These are phyloP conservation scores for Neurospora sp. DNA, from an alignment of 495 filamentous ascomycete genomes.

Conservation along the genomic window DNA sequence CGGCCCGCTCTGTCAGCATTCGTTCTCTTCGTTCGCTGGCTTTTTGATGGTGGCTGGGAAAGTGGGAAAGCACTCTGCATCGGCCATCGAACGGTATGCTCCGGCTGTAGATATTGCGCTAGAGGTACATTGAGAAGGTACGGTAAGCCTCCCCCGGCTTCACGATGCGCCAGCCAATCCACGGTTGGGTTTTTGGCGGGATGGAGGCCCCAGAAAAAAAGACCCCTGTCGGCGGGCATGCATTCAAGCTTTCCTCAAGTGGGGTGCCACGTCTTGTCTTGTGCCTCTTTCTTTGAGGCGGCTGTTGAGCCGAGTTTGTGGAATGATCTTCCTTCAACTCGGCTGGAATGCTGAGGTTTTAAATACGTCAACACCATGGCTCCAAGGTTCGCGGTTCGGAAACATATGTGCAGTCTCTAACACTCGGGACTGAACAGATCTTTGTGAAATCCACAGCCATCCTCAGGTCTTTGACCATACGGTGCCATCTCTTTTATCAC, in stretches of 20 bases:
- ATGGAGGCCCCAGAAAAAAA: not conserved
- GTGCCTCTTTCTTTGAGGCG: not conserved
- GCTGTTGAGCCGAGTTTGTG: not conserved
- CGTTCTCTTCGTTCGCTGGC: not conserved
- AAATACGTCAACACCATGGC: not conserved
- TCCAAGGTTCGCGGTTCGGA: not conserved
- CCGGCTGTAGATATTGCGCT: not conserved
- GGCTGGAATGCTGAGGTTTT: not conserved
- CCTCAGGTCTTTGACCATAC: not conserved
- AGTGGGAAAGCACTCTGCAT: not conserved
- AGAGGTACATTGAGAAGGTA: not conserved
- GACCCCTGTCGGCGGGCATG: not conserved
- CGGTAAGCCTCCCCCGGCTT: not conserved
- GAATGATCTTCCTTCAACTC: not conserved
- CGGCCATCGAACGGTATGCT: not conserved
- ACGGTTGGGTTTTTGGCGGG: not conserved
- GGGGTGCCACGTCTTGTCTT: not conserved
- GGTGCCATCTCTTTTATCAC: not conserved
- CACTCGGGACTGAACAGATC: not conserved
- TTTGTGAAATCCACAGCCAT: not conserved
- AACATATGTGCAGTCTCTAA: not conserved
- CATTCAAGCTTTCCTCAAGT: not conserved
- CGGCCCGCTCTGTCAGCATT: not conserved
- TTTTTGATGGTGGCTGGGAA: not conserved
- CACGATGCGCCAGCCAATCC: not conserved